Evolutionary conservation across 1,139 yeast species (phyloP).

Genomic region (Pichia sp.): DNA sequence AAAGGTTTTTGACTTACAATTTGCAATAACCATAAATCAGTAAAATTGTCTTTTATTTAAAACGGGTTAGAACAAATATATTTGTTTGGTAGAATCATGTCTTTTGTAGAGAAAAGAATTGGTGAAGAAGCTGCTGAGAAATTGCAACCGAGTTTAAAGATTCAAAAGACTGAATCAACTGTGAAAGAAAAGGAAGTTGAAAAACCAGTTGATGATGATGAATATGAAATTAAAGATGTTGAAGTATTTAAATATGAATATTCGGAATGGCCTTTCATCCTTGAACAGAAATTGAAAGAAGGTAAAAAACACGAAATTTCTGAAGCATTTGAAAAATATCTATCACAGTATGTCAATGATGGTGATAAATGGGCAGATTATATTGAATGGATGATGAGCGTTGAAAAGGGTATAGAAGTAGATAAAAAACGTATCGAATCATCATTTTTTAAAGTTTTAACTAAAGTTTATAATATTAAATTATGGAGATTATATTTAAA

Average conservation of each 20-base stretch:
- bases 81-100: background rate
- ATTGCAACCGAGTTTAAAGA: too few species aligned
- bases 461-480: conserved; percentile 52
- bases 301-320: conserved; percentile 58
- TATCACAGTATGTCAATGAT: conserved; percentile 48
- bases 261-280: conserved; percentile 1
- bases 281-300: background rate
- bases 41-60: too few species aligned
- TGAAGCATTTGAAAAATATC: conserved; percentile 52
- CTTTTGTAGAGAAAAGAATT: background rate
- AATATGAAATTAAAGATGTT: conserved; percentile 1
- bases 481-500: conserved; percentile 72
- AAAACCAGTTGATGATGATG: background rate
- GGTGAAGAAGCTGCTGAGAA: background rate
- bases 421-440: conserved; percentile 64
- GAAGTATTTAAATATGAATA: conserved; percentile 35
- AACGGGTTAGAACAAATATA: too few species aligned
- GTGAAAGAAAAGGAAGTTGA: too few species aligned
- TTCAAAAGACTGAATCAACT: too few species aligned
- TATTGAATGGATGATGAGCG: conserved; percentile 53
- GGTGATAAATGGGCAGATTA: conserved; percentile 63
- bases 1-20: too few species aligned
- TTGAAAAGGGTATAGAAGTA: conserved; percentile 32
- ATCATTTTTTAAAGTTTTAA: conserved; percentile 57
- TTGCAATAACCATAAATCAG: too few species aligned